Percentiles rank a stretch among this genome's conserved stretches.
Evolutionary conservation across 139 green algal genomes (phyloP).

Genomic region (Mesotaenium endlicherianum): DNA sequence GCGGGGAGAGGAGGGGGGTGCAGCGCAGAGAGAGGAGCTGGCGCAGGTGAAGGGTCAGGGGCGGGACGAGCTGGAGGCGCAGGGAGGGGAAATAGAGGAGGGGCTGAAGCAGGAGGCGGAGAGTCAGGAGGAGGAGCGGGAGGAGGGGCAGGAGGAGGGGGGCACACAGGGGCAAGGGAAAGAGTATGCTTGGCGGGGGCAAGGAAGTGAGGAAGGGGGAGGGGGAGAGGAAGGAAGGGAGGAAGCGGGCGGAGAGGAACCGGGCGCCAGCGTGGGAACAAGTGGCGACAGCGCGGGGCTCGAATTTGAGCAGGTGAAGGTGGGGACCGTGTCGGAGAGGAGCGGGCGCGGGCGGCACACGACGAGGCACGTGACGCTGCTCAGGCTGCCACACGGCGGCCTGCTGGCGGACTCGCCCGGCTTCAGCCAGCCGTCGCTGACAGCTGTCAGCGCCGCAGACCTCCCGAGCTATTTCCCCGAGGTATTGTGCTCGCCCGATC

Average conservation of each 20-base stretch:
- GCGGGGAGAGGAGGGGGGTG: too few relatives aligned
- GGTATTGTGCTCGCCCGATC: too few relatives aligned
- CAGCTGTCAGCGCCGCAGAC: neutral
- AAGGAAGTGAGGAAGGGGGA: constrained; percentile 22
- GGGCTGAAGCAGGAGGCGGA: neutral
- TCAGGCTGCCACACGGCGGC: constrained; percentile 58
- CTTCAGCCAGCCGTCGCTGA: constrained; percentile 76
- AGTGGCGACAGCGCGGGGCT: neutral
- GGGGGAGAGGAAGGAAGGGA: constrained; percentile 5
- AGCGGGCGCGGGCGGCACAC: constrained; percentile 88
- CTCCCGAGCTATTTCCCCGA: constrained; percentile 44
- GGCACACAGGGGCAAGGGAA: neutral
- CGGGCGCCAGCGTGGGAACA: too few relatives aligned
- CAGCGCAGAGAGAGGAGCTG: too few relatives aligned
- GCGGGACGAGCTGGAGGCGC: neutral
- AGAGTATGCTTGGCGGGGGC: neutral
- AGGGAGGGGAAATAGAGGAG: neutral
- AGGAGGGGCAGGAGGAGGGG: neutral
- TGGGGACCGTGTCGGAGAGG: constrained; percentile 66
- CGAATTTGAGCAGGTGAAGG: constrained; percentile 11
- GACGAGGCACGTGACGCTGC: constrained; percentile 61
- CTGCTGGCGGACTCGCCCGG: constrained; percentile 90
- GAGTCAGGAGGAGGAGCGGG: neutral
- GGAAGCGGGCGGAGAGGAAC: neutral
- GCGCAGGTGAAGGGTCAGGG: too few relatives aligned